Evolutionary conservation across 148 eudicot species (phyloP).

Genomic region (Hydrangea macrophylla): DNA sequence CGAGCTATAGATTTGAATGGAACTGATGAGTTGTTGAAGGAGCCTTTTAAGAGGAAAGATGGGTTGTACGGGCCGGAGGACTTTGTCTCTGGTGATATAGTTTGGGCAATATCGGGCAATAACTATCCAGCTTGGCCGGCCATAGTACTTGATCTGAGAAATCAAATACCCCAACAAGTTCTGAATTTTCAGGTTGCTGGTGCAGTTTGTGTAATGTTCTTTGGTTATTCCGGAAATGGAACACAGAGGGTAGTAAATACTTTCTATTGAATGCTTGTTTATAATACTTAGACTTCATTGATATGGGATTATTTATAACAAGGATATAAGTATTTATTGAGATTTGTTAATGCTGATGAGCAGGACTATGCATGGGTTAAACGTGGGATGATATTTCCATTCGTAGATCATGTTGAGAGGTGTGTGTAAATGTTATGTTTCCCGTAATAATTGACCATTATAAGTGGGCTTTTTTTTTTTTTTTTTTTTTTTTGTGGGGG

Average conservation of each 20-base stretch:
- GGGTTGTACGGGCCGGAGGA: conserved; percentile 28
- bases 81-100: conserved; percentile 74
- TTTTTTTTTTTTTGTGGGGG: too few relatives aligned
- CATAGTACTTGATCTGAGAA: conserved; percentile 69
- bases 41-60: conserved; percentile 18
- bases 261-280: conserved; percentile 13
- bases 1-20: conserved; percentile 23
- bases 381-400: conserved; percentile 70
- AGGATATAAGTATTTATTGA: conserved; percentile 17
- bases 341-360: conserved; percentile 20
- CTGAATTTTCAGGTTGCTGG: conserved; percentile 54
- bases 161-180: conserved; percentile 79
- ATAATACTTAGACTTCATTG: background rate
- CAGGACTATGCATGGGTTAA: conserved; percentile 98
- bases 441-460: background rate
- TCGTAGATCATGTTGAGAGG: conserved; percentile 80
- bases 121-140: conserved; percentile 96
- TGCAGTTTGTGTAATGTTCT: conserved; percentile 86
- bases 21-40: conserved; percentile 25
- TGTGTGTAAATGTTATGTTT: conserved; percentile 22
- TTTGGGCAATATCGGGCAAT: conserved; percentile 81
- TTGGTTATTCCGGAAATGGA: conserved; percentile 81
- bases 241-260: conserved; percentile 66
- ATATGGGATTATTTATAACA: background rate
- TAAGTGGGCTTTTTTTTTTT: background rate